These are phyloP conservation scores for Pyrenopolyporus hunteri DNA, from an alignment of 495 filamentous ascomycete species.

Conservation along the genomic window DNA sequence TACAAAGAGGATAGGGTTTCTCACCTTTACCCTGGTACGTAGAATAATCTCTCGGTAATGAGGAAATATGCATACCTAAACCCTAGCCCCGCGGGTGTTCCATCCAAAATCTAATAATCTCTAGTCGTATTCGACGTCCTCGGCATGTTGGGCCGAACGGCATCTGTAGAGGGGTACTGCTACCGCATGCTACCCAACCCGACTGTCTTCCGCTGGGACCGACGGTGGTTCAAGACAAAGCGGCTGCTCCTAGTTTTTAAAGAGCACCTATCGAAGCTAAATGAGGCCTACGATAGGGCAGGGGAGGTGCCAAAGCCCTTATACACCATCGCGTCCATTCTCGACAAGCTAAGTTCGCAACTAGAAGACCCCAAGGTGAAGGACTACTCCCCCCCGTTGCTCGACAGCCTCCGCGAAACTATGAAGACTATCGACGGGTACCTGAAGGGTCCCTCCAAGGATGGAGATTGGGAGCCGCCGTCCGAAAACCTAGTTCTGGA, in stretches of 20 bases:
- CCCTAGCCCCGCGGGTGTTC: too few species aligned
- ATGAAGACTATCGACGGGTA: conserved; percentile 43
- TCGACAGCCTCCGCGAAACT: conserved; percentile 47
- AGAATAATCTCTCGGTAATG: background rate
- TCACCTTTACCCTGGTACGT: conserved; percentile 57
- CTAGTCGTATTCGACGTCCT: conserved; percentile 58
- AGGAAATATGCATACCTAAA: too few species aligned
- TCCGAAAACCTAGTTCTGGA: conserved; percentile 18
- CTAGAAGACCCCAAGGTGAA: background rate
- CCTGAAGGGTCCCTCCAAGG: background rate
- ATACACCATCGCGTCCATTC: background rate
- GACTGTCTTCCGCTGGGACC: conserved; percentile 54
- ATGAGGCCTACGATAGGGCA: background rate
- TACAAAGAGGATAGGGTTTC: conserved; percentile 40
- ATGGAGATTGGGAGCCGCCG: background rate
- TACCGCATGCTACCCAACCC: conserved; percentile 59
- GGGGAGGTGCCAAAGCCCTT: conserved; percentile 4
- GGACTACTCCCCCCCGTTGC: conserved; percentile 31
- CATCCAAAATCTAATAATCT: conserved; percentile 1
- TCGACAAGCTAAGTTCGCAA: background rate
- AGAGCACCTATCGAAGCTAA: conserved; percentile 30
- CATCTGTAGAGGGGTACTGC: conserved; percentile 48
- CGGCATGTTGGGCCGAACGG: conserved; percentile 56
- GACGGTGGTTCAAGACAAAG: conserved; percentile 46
- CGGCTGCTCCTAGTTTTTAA: conserved; percentile 43